Conservation (phyloP, 2,329 filamentous ascomycete species). For the Venturia oleaginea region DNA sequence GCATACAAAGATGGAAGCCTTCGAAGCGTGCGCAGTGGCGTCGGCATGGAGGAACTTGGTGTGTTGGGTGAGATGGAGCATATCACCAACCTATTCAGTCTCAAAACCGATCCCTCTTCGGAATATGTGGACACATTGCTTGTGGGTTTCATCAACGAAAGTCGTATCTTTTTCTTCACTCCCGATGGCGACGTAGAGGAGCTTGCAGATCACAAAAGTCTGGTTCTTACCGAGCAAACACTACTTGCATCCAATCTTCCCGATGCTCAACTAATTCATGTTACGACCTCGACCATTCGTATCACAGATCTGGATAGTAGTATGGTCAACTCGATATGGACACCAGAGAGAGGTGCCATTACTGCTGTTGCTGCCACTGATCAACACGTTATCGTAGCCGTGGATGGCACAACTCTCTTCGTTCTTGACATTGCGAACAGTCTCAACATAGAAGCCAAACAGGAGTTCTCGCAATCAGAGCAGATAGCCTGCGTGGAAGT, state of each 20-base stretch:
- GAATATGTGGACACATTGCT: constrained; percentile 59
- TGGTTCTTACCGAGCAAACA: constrained; percentile 62
- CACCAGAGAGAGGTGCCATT: constrained; percentile 47
- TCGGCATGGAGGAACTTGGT: constrained; percentile 81
- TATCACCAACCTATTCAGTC: constrained; percentile 63
- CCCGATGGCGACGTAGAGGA: constrained; percentile 74
- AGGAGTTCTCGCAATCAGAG: constrained; percentile 55
- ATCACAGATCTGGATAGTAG: constrained; percentile 52
- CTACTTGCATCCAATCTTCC: constrained; percentile 60
- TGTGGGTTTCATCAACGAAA: constrained; percentile 75
- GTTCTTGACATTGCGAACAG: constrained; percentile 55
- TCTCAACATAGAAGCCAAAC: constrained; percentile 49
- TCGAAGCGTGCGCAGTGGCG: constrained; percentile 83
- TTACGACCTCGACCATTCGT: constrained; percentile 56
- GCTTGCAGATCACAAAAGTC: constrained; percentile 62
- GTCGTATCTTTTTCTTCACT: constrained; percentile 71
- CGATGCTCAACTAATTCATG: constrained; percentile 68
- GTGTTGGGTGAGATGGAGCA: constrained; percentile 70
- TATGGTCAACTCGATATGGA: constrained; percentile 47
- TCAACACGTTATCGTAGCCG: constrained; percentile 60
- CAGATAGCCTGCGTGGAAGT: constrained; percentile 82
- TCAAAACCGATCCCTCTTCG: constrained; percentile 45
- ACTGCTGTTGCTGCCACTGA: constrained; percentile 71
- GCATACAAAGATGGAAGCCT: constrained; percentile 82
- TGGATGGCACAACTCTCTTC: constrained; percentile 64